Evolutionary conservation across 164 flowering plant genomes (phyloP), one percentile per base, ranked within the genome.

Genomic region (Akebia trifoliata): DNA sequence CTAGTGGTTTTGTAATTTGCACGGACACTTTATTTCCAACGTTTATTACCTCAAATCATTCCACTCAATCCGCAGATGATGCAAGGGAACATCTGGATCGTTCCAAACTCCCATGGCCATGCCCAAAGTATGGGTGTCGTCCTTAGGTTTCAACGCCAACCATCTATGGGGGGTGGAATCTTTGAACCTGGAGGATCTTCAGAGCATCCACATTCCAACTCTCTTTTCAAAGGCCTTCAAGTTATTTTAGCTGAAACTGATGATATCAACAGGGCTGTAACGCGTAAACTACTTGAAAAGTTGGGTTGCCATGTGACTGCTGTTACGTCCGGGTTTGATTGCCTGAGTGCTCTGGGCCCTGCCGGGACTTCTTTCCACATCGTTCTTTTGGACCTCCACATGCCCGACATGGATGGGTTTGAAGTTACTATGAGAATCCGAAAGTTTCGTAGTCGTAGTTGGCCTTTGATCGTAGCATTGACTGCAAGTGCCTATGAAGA

Each of bases 81-180:
- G 96, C 97, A 90, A 70, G 98, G 98, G 18, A 83, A 79, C 65
- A 81, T 93, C 22, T 87, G 88, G 92, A 74, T 73, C n/a, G 66
- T 72, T 24, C 84, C 84, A 21, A 73, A 66, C 48, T 69, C 82
- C 37, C 77, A 69, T 26, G 98, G 94, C 12, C 70, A 63, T 51
- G 66, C 78, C 21, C 83, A 77, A 60, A 72, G 83, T 76, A 84
- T 86, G 87, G 74, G 72, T 0, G 78, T 93, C 1, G 70, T 77
- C 30, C 82, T 93, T 28, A 69, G 84, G 37, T 79, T 93, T 53
- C 94, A 83, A 58, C 65, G 56, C 12, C 73, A 51, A 50, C 62
- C 76, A 36, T 76, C 88, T 17, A 56, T 76, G n/a, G 68, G 72
- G 6, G n/a, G 69, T 31, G 54, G n/a, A 53, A 58, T 73, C 1